Percentiles rank a stretch among this genome's conserved stretches.
Evolutionary conservation across 495 filamentous ascomycete species (phyloP).

Genomic region (Hypomontagnella submonticulosa): DNA sequence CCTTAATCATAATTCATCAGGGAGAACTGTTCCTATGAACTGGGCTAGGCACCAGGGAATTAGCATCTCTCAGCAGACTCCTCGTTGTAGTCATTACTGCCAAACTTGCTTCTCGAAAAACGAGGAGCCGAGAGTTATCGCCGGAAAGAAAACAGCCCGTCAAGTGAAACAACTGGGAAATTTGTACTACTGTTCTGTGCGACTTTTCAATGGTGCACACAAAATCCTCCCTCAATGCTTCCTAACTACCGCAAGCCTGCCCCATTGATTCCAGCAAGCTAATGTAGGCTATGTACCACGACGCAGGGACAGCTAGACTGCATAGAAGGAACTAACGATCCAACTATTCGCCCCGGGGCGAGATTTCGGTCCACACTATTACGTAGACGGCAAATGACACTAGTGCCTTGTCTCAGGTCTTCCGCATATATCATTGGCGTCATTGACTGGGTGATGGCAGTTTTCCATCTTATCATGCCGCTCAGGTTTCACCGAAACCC

Average conservation of each 20-base stretch:
- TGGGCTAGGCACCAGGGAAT: neutral
- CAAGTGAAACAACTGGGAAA: slow-evolving; percentile 44
- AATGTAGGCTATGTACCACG: slow-evolving; percentile 13
- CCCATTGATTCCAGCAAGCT: slow-evolving; percentile 7
- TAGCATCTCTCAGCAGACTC: neutral
- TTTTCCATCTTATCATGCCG: slow-evolving; percentile 6
- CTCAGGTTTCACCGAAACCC: slow-evolving; percentile 35
- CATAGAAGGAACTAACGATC: slow-evolving; percentile 4
- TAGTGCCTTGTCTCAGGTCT: slow-evolving; percentile 13
- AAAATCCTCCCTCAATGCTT: slow-evolving; percentile 9
- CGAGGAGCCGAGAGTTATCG: slow-evolving; percentile 13
- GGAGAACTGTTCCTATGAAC: neutral
- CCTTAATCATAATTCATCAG: neutral
- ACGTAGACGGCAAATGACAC: slow-evolving; percentile 33
- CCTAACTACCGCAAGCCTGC: slow-evolving; percentile 8
- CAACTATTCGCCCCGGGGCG: neutral
- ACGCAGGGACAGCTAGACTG: slow-evolving; percentile 4
- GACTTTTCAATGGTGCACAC: slow-evolving; percentile 16
- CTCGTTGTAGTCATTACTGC: neutral
- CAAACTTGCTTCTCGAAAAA: slow-evolving; percentile 4
- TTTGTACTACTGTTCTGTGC: slow-evolving; percentile 34
- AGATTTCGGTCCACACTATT: slow-evolving; percentile 20
- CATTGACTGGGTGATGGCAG: slow-evolving; percentile 17
- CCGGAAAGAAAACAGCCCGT: slow-evolving; percentile 28
- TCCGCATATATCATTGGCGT: slow-evolving; percentile 30